Evolutionary conservation across 2,329 filamentous ascomycete species (phyloP), one percentile per base, ranked within the genome.

Genomic region (Penicillium hordei): DNA sequence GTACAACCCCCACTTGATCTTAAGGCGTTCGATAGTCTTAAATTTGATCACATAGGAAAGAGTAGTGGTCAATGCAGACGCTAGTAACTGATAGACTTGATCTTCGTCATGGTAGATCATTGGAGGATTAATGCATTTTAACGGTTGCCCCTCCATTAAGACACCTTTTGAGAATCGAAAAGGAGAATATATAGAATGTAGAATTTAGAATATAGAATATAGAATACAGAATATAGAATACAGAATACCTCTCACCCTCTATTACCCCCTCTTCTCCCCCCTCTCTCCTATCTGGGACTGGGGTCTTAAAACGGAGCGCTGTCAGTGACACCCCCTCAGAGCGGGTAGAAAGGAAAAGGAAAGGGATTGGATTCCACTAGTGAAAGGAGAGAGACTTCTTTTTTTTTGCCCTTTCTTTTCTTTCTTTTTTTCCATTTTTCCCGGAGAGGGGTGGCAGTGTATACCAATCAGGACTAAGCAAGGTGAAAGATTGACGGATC

Each of bases 61-160:
- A 60, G 57, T 56, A 59, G 65, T 72, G 70, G 70, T 68, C 71
- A 68, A 65, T 72, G 70, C 69, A 64, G 66, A 45, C 60, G 68
- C 66, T 73, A 73, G 69, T 66, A 68, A 60, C 65, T 68, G 68
- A 72, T 73, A 72, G 70, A 71, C 63, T 65, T 69, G 70, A 72
- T 72, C 69, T 71, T 63, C 68, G 61, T 68, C 61, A 68, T 62
- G 59, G 69, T 64, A 70, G 70, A 72, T 73, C 70, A 65, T 63
- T 55, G 39, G 52, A 50, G 49, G 58, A 54, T 52, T 52, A 23
- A 48, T 48, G 19, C 6, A 9, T 9, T 33, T 48, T 23, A 48
- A 48, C 45, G 8, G 17, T 29, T 29, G 27, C 38, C 39, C 39
- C 49, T 44, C 27, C 36, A 48, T 44, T 19, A 19, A 44, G 15